phyloP scores from a whole-genome alignment of 768 basidiomycete genomes.

The Tephrocybe rancida region DNA sequence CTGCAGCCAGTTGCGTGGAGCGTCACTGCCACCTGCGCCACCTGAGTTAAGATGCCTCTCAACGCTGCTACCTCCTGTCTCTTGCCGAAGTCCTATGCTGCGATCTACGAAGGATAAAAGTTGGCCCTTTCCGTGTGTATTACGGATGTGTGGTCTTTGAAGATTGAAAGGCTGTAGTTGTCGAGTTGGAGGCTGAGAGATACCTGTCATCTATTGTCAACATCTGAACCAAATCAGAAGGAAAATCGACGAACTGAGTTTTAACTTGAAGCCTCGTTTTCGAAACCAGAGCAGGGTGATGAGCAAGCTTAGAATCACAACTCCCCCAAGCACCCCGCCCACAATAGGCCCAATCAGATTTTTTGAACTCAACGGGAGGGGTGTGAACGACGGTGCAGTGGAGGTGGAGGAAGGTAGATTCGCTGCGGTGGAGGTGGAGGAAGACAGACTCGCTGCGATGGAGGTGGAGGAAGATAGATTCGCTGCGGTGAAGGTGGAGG shows the following conservation, averaged over 20 bases:
- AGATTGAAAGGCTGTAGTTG: neutral
- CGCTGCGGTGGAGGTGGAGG: too few species aligned
- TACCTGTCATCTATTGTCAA: neutral
- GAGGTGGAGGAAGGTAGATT: neutral
- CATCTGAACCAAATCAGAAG: too few species aligned
- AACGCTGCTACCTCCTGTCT: too few species aligned
- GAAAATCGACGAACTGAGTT: too few species aligned
- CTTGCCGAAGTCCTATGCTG: too few species aligned
- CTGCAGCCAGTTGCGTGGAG: neutral
- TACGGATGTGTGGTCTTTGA: neutral
- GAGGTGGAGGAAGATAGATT: too few species aligned
- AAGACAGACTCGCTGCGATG: too few species aligned
- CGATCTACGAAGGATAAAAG: neutral
- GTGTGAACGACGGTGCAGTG: neutral
- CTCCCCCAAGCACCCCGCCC: neutral
- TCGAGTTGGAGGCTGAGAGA: neutral
- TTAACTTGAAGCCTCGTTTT: neutral
- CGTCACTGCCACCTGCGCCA: neutral
- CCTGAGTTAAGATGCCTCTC: too few species aligned
- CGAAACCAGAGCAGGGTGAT: neutral
- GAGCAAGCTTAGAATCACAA: neutral
- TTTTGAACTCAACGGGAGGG: neutral
- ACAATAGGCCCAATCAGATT: neutral
- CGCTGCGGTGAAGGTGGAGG: neutral
- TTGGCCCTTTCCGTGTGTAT: neutral